Evolutionary conservation across 2,329 filamentous ascomycete species (phyloP).

Genomic region (Xylaria multiplex): DNA sequence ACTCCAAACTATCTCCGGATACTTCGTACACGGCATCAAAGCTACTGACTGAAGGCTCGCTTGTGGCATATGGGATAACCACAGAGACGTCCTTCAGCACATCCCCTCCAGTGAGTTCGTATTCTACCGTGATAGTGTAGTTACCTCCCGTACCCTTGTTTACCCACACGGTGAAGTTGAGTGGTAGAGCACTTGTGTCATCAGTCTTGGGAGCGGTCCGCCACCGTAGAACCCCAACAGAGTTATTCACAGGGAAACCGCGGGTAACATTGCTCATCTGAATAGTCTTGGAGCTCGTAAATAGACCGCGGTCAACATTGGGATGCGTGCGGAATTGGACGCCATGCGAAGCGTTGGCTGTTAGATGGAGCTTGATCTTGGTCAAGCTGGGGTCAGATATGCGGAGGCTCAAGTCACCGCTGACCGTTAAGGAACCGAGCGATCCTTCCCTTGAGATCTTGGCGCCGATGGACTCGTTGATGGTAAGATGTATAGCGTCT

Average conservation of each 20-base stretch:
- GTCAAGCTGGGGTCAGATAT: slow-evolving; percentile 89
- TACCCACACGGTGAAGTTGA: slow-evolving; percentile 97
- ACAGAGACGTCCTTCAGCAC: slow-evolving; percentile 85
- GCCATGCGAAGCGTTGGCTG: slow-evolving; percentile 79
- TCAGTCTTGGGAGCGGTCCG: slow-evolving; percentile 84
- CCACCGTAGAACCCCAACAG: slow-evolving; percentile 93
- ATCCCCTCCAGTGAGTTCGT: slow-evolving; percentile 87
- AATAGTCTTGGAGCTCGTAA: slow-evolving; percentile 83
- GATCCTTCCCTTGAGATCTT: slow-evolving; percentile 89
- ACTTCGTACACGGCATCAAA: slow-evolving; percentile 96
- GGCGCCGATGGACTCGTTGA: slow-evolving; percentile 90
- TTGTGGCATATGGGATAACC: slow-evolving; percentile 84
- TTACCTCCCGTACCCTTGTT: slow-evolving; percentile 84
- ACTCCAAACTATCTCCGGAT: slow-evolving; percentile 90
- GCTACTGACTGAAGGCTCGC: slow-evolving; percentile 88
- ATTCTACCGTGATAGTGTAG: slow-evolving; percentile 93
- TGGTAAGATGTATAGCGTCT: slow-evolving; percentile 86
- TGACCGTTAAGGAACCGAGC: slow-evolving; percentile 86
- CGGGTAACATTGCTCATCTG: slow-evolving; percentile 89
- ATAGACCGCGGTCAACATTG: slow-evolving; percentile 90
- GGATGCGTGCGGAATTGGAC: slow-evolving; percentile 95
- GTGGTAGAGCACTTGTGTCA: slow-evolving; percentile 82
- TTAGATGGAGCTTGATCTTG: slow-evolving; percentile 87
- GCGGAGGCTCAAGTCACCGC: slow-evolving; percentile 89
- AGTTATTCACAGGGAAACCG: slow-evolving; percentile 94